A percentile compares a stretch with the other conserved stretches of the same genome.
These are phyloP conservation scores for Aspergillus brunneoviolaceus DNA, from an alignment of 2,329 filamentous ascomycete genomes.

Conservation along the genomic window DNA sequence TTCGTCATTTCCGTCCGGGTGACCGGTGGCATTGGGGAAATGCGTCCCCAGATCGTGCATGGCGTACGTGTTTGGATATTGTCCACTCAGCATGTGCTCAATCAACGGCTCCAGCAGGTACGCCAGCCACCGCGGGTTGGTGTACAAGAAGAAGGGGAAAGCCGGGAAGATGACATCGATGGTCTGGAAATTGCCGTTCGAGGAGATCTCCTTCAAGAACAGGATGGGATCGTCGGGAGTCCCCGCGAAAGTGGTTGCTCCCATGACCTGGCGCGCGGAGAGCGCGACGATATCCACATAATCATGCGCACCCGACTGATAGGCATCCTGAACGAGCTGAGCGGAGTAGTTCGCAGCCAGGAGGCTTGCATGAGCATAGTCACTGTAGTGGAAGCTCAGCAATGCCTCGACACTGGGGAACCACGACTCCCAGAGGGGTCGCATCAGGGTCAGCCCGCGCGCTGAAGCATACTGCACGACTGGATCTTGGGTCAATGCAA, in stretches of 20 bases:
- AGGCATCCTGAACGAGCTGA: constrained; percentile 69
- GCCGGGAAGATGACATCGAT: constrained; percentile 86
- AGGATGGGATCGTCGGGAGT: constrained; percentile 69
- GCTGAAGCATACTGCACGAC: constrained; percentile 77
- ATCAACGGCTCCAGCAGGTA: constrained; percentile 77
- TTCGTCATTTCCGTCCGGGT: constrained; percentile 54
- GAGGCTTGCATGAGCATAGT: constrained; percentile 63
- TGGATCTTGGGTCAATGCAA: constrained; percentile 74
- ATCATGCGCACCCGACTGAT: constrained; percentile 69
- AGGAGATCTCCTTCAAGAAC: constrained; percentile 84
- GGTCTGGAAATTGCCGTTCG: constrained; percentile 80
- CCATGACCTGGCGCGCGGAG: constrained; percentile 76
- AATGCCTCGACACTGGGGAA: constrained; percentile 64
- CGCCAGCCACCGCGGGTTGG: constrained; percentile 75
- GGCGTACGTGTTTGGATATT: constrained; percentile 70
- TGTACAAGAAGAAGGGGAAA: constrained; percentile 84
- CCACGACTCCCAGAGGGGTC: constrained; percentile 76
- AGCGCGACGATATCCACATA: constrained; percentile 77
- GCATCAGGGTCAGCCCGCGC: constrained; percentile 74
- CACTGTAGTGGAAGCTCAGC: constrained; percentile 72
- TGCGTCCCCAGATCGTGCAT: constrained; percentile 56
- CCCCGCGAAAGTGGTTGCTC: constrained; percentile 72
- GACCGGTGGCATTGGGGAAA: constrained; percentile 57
- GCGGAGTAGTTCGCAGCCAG: constrained; percentile 73
- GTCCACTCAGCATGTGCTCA: constrained; percentile 77